Evolutionary conservation across 2,329 filamentous ascomycete genomes (phyloP), one percentile per base, ranked within the genome.

Genomic region (Claviceps purpurea): DNA sequence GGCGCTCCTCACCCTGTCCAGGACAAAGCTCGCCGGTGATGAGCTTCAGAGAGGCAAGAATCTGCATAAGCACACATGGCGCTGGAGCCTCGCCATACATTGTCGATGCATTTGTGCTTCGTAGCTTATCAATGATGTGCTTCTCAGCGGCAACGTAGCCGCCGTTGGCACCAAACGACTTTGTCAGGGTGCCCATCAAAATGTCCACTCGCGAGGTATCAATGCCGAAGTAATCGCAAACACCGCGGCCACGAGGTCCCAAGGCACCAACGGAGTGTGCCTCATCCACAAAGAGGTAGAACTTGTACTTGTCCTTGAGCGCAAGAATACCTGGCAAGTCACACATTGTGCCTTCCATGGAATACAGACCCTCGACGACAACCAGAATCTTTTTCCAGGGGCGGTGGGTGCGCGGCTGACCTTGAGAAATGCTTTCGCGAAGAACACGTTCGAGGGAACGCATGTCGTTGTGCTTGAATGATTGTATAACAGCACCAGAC

Each of bases 361-460:
- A 97, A 76, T 98, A 98, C 20, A 98, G 78, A 60, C 93, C 93
- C 68, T 98, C 93, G 40, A 98, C 88, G 40, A 91, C 90, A 45
- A 98, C 87, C 50, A 98, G 69, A 55, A 98, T 97, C 81, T 97
- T 98, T 77, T 95, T 96, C 93, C 93, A 98, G 1, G 93, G 93
- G 34, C 93, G 86, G 69, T 98, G 93, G n/a, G 91, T 98, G 58
- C 93, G 86, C 50, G 93, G 93, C 66, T 98, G 93, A 45, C 93
- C 93, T 70, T 97, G 91, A 14, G 91, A 90, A 64, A 98, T 97
- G 58, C 84, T 86, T 65, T 97, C 90, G 43, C 93, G 85, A 6
- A 98, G 80, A 60, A 86, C 82, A 54, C 79, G 79, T 71, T 98
- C 93, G 18, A 98, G 76, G 60, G 94, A 84, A 30, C 70, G 72